Base-by-base conservation (phyloP, 148 eudicot species). In the Camellia japonica region DNA sequence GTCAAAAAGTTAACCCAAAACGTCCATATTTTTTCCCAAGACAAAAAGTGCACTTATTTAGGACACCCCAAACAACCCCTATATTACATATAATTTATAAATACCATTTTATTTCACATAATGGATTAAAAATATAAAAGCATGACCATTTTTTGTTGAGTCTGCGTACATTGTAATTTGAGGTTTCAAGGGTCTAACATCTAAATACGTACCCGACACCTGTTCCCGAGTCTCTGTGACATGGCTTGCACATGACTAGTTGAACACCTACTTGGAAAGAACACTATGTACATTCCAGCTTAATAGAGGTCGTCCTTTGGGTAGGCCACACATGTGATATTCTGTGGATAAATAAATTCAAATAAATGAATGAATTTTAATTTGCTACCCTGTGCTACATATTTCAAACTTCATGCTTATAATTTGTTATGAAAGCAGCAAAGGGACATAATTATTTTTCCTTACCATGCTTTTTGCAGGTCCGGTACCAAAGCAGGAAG, bases 401-500 rank as follows among this genome's bases (percentile, higher is more conserved):
- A 38, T 15, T 5, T 49, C 76, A 56, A 55, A 46, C 78, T 44
- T 44, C 19, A 54, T 77, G 69, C 38, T 67, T 10, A 2, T 12
- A 11, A 3, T 30, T 58, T 38, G 15, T 13, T 41, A 16, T 23
- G n/a, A 41, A 72, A 58, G 58, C 59, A 42, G 61, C 62, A 68
- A 67, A 59, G 42, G 62, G 71, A 74, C 9, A 30, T 47, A 72
- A 81, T 43, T 67, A 38, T 47, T 76, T 61, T 49, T 54, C 10
- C 30, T 77, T 60, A 18, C 71, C 62, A 16, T 69, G 46, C 38
- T 30, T 44, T 78, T 59, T 73, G 12, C 83, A 93, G 95, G 93
- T 93, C 41, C 87, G 95, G 44, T 89, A 91, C 79, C 92, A 93
- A 49, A 93, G 90, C 91, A 85, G 95, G 85, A 93, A 91, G 89